Evolutionary conservation across 1,284 basidiomycete genomes (phyloP).

Genomic region (Boletus sp.): DNA sequence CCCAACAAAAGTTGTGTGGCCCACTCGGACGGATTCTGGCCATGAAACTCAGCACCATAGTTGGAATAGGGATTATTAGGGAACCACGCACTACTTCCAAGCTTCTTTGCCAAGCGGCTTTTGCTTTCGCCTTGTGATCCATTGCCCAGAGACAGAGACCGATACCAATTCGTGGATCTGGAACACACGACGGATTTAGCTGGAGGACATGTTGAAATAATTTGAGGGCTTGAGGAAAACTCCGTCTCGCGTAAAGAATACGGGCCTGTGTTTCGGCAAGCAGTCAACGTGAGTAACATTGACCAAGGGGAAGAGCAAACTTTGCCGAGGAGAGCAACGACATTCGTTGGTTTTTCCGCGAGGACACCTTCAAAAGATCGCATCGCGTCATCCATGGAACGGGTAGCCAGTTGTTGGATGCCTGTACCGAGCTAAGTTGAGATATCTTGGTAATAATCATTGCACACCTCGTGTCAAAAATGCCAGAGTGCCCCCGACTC

Average conservation of each 20-base stretch:
- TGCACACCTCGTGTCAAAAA: slow-evolving; percentile 69
- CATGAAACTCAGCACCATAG: slow-evolving; percentile 4
- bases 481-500: slow-evolving; percentile 53
- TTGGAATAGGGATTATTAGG: not conserved
- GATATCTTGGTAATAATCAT: not conserved
- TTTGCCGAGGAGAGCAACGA: slow-evolving; percentile 81
- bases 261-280: slow-evolving; percentile 58
- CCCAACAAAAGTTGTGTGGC: slow-evolving; percentile 81
- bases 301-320: slow-evolving; percentile 39
- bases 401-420: slow-evolving; percentile 79
- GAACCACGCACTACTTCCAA: slow-evolving; percentile 71
- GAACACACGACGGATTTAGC: slow-evolving; percentile 75
- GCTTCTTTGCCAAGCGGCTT: slow-evolving; percentile 86
- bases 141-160: slow-evolving; percentile 91
- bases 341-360: slow-evolving; percentile 75
- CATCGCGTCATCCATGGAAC: slow-evolving; percentile 78
- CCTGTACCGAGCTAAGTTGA: slow-evolving; percentile 47
- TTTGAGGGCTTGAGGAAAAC: slow-evolving; percentile 78
- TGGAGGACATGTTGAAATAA: slow-evolving; percentile 84
- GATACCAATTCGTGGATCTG: slow-evolving; percentile 92
- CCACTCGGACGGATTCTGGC: slow-evolving; percentile 78
- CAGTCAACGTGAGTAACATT: not conserved
- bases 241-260: slow-evolving; percentile 78
- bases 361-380: slow-evolving; percentile 85
- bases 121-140: slow-evolving; percentile 78